These are phyloP conservation scores for Pezicula carpinea DNA, from an alignment of 2,329 filamentous ascomycete species.

Conservation along the genomic window DNA sequence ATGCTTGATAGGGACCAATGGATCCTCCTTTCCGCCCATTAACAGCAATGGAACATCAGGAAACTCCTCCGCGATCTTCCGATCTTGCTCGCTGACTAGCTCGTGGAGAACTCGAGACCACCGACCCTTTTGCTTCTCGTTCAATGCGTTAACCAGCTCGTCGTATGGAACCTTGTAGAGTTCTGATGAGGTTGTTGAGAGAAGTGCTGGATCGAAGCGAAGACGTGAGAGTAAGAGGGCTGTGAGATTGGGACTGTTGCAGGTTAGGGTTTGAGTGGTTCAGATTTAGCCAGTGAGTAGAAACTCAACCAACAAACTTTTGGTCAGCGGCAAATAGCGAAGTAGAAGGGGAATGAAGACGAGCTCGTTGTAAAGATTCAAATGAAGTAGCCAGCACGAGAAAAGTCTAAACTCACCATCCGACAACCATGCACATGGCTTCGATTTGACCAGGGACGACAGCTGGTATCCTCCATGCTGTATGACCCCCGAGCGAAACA, in stretches of 20 bases:
- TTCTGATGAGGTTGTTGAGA: slow-evolving; percentile 3
- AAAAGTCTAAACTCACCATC: slow-evolving; percentile 2
- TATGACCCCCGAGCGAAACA: slow-evolving; percentile 13
- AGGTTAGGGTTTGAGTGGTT: no score
- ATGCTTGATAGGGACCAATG: slow-evolving; percentile 8
- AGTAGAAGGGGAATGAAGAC: neutral
- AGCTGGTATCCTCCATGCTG: slow-evolving; percentile 7
- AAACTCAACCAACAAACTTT: no score
- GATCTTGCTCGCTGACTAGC: slow-evolving; percentile 6
- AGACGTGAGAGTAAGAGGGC: slow-evolving; percentile 11
- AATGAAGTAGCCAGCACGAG: neutral
- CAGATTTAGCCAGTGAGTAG: no score
- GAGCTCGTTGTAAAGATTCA: neutral
- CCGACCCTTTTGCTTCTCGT: slow-evolving; percentile 5
- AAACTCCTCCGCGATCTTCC: slow-evolving; percentile 9
- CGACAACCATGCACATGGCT: slow-evolving; percentile 13
- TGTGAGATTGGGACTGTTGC: slow-evolving; percentile 3
- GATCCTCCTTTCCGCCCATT: slow-evolving; percentile 11
- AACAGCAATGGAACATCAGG: slow-evolving; percentile 12
- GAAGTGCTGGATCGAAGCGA: slow-evolving; percentile 3
- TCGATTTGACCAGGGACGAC: slow-evolving; percentile 7
- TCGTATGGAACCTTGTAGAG: slow-evolving; percentile 7
- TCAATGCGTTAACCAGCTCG: slow-evolving; percentile 6
- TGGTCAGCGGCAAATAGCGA: neutral
- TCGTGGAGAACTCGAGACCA: slow-evolving; percentile 7